Base-by-base conservation (phyloP, 495 filamentous ascomycete genomes). In the Talaromyces borbonicus region DNA sequence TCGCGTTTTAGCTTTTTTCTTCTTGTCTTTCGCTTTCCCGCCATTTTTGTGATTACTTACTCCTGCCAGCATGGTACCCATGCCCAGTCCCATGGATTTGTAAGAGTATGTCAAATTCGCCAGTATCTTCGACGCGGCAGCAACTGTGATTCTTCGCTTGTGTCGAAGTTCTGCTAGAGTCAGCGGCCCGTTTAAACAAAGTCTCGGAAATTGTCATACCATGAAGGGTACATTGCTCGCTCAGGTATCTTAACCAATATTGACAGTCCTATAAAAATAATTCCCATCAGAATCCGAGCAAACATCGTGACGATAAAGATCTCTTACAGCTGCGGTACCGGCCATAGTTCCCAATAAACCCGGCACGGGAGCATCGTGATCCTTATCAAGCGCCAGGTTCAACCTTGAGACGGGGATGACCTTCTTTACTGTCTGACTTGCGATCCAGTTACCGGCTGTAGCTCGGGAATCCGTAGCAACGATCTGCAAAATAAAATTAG, bases 21-120 rank as follows among this genome's bases (percentile, higher is more conserved):
- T 27, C 18, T 44, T 9, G 1, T 9, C n/a, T n/a, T n/a, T n/a
- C n/a, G n/a, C n/a, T n/a, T n/a, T n/a, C n/a, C n/a, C n/a, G n/a
- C n/a, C n/a, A n/a, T 14, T n/a, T 14, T 11, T 40, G 37, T 27
- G 35, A 40, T 3, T 18, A 63, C 66, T 36, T 62, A 98, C 93
- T 54, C 92, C 92, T 50, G 90, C 88, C 70, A 90, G 90, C 92
- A 98, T 98, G 48, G 92, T 98, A 47, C 92, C 92, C 92, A 98
- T 97, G 56, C 84, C 89, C 54, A 98, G 67, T 23, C 92, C 92
- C 81, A 90, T 90, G 56, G 90, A 90, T 71, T 98, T 98, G 78
- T 98, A 98, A 48, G 80, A 78, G 74, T 97, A 98, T 55, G 95
- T 88, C 52, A 98, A 77, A 71, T 98, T 98, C 58, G 92, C 85